phyloP scores from a whole-genome alignment of 2,329 filamentous ascomycete species.

The Cercospora sp. region DNA sequence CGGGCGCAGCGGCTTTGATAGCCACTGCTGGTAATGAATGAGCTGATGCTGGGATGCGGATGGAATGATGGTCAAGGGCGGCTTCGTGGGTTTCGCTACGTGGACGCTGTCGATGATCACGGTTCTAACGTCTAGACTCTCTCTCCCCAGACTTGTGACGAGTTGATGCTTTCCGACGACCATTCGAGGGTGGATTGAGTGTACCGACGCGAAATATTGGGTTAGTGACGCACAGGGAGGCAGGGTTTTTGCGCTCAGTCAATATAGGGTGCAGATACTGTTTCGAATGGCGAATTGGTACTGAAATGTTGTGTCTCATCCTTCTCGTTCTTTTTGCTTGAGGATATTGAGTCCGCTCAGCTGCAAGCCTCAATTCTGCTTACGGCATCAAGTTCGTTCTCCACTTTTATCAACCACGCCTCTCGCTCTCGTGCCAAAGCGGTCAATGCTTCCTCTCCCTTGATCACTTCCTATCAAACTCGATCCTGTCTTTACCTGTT shows the following conservation, averaged over 20 bases:
- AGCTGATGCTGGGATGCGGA: conserved; percentile 5
- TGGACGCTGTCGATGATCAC: conserved; percentile 8
- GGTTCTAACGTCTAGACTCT: conserved; percentile 12
- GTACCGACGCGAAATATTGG: neutral
- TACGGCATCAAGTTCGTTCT: neutral
- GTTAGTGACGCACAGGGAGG: conserved; percentile 11
- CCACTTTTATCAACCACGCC: neutral
- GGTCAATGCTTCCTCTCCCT: neutral
- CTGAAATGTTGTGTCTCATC: neutral
- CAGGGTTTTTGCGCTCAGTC: conserved; percentile 17
- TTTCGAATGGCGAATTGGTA: conserved; percentile 15
- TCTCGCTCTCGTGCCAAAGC: neutral
- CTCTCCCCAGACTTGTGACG: conserved; percentile 16
- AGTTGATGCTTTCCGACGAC: conserved; percentile 15
- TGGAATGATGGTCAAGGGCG: conserved; percentile 8
- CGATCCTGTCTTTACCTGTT: neutral
- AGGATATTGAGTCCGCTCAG: neutral
- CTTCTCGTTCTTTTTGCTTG: neutral
- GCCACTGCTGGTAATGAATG: conserved; percentile 3
- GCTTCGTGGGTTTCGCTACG: conserved; percentile 16
- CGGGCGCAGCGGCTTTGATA: conserved; percentile 2
- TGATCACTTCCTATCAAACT: neutral
- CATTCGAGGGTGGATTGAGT: conserved; percentile 2
- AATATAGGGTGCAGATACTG: conserved; percentile 22
- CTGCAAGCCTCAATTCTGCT: neutral